Conservation (phyloP, 2,329 filamentous ascomycete genomes). For the Magnaporthiopsis poae region DNA sequence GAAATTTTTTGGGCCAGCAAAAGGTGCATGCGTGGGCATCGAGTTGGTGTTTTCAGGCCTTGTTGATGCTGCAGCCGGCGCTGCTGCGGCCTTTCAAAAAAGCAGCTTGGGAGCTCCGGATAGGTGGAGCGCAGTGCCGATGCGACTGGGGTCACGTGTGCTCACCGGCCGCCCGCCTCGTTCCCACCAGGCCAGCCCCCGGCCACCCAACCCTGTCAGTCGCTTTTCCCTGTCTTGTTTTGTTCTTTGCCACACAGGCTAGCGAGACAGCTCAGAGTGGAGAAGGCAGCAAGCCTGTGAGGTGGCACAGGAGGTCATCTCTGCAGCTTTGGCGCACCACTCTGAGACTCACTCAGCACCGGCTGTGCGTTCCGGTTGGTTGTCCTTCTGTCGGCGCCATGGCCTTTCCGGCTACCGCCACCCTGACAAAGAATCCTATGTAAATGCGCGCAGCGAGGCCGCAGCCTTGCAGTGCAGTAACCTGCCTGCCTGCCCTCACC, state of each 20-base stretch:
- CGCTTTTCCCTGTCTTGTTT: not conserved
- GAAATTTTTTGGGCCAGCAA: not conserved
- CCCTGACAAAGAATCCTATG: not conserved
- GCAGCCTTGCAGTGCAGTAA: not conserved
- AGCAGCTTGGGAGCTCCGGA: not conserved
- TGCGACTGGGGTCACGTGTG: not conserved
- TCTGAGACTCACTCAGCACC: not conserved
- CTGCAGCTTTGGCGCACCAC: not conserved
- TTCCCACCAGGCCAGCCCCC: not conserved
- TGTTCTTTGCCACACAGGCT: not conserved
- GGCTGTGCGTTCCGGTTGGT: not conserved
- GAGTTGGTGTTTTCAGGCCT: not conserved
- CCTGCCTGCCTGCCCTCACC: not conserved
- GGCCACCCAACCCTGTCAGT: not conserved
- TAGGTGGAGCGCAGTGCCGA: not conserved
- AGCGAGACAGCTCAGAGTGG: not conserved
- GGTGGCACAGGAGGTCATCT: not conserved
- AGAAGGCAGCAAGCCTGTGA: not conserved
- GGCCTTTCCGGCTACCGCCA: not conserved
- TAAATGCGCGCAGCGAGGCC: not conserved
- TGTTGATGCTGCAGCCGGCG: not conserved
- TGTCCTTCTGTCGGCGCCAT: not conserved
- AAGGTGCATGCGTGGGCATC: not conserved
- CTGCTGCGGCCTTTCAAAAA: not conserved
- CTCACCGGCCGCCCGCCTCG: not conserved